A percentile compares a stretch with the other conserved stretches of the same genome.
Evolutionary conservation across 1,284 basidiomycete species (phyloP).

Genomic region (Pseudozyma sp.): DNA sequence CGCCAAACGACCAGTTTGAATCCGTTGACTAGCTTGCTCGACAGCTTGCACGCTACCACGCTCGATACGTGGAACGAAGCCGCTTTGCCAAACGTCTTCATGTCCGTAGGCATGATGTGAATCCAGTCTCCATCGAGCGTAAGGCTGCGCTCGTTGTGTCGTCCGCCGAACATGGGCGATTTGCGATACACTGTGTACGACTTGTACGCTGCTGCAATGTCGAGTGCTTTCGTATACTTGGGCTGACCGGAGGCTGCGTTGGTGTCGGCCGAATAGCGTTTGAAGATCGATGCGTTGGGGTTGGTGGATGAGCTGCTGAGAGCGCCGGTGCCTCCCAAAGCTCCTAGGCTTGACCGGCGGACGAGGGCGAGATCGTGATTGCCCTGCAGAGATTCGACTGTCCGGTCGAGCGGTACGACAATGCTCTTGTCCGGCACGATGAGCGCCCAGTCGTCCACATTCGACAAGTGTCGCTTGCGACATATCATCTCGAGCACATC

Average conservation of each 20-base stretch:
- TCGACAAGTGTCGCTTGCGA: conserved; percentile 58
- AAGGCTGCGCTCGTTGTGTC: conserved; percentile 85
- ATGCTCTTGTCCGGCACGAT: conserved; percentile 71
- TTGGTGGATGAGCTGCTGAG: conserved; percentile 75
- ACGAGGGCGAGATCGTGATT: conserved; percentile 86
- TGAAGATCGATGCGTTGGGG: conserved; percentile 76
- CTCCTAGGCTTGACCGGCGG: conserved; percentile 71
- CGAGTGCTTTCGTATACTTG: conserved; percentile 67
- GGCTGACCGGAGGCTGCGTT: conserved; percentile 71
- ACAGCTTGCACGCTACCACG: conserved; percentile 84
- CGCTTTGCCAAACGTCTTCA: conserved; percentile 71
- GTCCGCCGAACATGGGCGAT: conserved; percentile 80
- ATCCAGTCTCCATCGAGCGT: conserved; percentile 96
- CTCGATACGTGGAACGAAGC: conserved; percentile 91
- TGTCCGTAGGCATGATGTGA: conserved; percentile 73
- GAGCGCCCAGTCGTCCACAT: conserved; percentile 64
- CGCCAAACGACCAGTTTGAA: conserved; percentile 86
- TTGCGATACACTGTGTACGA: conserved; percentile 95
- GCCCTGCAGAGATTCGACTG: conserved; percentile 89
- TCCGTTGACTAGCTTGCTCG: conserved; percentile 80
- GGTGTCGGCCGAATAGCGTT: conserved; percentile 73
- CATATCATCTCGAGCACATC: conserved; percentile 82
- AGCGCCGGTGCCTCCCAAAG: conserved; percentile 68
- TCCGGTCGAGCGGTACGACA: conserved; percentile 91
- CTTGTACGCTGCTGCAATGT: conserved; percentile 76